A percentile compares a stretch with the other conserved stretches of the same genome.
phyloP scores from a whole-genome alignment of 1,139 yeast species.

The Geotrichum histeridarum region DNA sequence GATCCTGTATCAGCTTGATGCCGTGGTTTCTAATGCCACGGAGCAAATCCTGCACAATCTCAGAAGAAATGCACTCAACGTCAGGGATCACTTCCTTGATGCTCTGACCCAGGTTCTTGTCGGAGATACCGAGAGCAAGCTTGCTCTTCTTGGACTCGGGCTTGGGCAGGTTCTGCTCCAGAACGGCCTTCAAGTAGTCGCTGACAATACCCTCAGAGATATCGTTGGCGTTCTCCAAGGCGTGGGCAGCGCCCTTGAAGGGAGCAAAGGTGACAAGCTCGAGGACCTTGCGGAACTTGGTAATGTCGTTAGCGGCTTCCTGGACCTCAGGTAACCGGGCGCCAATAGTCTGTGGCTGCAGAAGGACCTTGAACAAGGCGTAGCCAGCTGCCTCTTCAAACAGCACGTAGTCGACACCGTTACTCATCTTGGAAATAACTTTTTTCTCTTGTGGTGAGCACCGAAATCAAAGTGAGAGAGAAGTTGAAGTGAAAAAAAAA shows the following conservation, averaged over 20 bases:
- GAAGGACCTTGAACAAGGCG: conserved; percentile 88
- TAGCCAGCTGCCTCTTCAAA: conserved; percentile 99
- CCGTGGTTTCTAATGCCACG: conserved; percentile 95
- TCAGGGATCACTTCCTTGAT: conserved; percentile 85
- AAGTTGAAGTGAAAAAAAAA: background rate
- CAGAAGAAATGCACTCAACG: conserved; percentile 86
- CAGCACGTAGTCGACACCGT: conserved; percentile 72
- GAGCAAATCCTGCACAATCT: conserved; percentile 87
- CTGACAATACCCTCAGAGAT: conserved; percentile 95
- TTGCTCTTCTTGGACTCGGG: conserved; percentile 59
- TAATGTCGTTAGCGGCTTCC: conserved; percentile 80
- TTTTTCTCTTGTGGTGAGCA: too few species aligned
- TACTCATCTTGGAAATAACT: conserved; percentile 16
- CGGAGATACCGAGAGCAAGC: conserved; percentile 78
- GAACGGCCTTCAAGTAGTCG: conserved; percentile 80
- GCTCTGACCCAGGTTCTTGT: conserved; percentile 93
- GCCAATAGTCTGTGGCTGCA: conserved; percentile 93
- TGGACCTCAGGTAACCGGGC: conserved; percentile 91
- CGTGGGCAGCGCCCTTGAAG: conserved; percentile 98
- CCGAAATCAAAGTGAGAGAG: too few species aligned
- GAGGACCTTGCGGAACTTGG: conserved; percentile 84
- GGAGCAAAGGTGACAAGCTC: conserved; percentile 96
- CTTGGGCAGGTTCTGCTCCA: conserved; percentile 90
- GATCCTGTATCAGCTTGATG: conserved; percentile 78
- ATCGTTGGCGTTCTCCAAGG: conserved; percentile 95